Conservation (phyloP, 371 early-diverging fungal genomes). For the Circinella minor region DNA sequence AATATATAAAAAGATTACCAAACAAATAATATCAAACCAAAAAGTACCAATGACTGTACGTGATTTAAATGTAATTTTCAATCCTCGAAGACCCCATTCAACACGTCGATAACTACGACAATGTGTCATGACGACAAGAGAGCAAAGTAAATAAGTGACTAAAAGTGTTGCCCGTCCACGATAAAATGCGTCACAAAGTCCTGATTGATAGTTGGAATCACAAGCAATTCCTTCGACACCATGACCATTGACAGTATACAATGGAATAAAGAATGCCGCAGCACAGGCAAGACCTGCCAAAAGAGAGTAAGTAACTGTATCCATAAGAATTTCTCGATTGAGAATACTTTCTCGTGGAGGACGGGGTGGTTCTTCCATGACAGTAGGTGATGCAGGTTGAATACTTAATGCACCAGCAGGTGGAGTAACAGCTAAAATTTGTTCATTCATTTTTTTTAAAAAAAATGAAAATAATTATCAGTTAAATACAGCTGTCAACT, state of each 20-base stretch:
- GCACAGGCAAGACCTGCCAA: conserved; percentile 64
- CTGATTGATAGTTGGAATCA: conserved; percentile 51
- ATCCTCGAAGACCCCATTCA: conserved; percentile 47
- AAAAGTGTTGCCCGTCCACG: conserved; percentile 66
- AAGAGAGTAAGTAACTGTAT: conserved; percentile 24
- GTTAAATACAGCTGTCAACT: neutral
- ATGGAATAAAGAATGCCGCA: conserved; percentile 57
- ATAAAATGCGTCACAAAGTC: conserved; percentile 63
- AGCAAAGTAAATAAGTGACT: conserved; percentile 56
- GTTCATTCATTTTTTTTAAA: too few relatives aligned
- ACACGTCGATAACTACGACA: conserved; percentile 64
- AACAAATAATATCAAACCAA: conserved; percentile 47
- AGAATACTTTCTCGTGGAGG: conserved; percentile 64
- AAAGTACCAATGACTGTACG: conserved; percentile 54
- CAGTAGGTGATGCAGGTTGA: conserved; percentile 77
- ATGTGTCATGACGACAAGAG: conserved; percentile 67
- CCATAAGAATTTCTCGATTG: conserved; percentile 34
- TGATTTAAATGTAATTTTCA: conserved; percentile 51
- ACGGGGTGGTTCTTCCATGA: conserved; percentile 86
- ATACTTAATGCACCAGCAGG: conserved; percentile 79
- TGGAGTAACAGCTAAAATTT: conserved; percentile 52
- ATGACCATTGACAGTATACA: conserved; percentile 39
- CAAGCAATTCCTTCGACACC: conserved; percentile 61
- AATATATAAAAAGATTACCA: conserved; percentile 66
- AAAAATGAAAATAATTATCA: too few relatives aligned